Conservation (phyloP, 257 asterid species). For the Coffea eugenioides region DNA sequence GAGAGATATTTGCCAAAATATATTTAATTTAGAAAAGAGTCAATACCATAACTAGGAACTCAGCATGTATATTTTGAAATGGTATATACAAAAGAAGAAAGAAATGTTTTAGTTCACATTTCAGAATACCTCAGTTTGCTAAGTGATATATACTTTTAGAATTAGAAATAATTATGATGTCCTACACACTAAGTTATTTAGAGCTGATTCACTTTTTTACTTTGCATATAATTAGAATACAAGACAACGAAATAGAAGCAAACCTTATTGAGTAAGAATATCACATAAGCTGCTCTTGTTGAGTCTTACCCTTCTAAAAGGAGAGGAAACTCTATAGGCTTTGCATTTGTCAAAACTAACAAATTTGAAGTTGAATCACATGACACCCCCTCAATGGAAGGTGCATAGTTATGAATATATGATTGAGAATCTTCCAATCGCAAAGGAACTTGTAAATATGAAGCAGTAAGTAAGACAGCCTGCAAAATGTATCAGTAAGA, state of each 20-base stretch:
- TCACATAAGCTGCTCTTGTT: constrained; percentile 97
- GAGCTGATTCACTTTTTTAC: background rate
- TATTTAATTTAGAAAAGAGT: background rate
- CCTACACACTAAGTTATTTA: background rate
- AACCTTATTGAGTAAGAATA: constrained; percentile 96
- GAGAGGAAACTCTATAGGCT: constrained; percentile 82
- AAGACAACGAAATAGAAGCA: constrained; percentile 16
- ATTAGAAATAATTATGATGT: background rate
- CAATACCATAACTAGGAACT: background rate
- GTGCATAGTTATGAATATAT: constrained; percentile 78
- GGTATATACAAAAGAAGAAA: background rate
- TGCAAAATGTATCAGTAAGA: constrained; percentile 38
- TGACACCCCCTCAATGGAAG: constrained; percentile 67
- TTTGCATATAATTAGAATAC: constrained; percentile 1
- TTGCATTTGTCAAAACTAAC: constrained; percentile 39
- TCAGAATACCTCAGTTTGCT: background rate
- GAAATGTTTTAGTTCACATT: background rate
- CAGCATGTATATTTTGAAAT: background rate
- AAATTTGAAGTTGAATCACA: constrained; percentile 46
- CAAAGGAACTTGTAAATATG: constrained; percentile 81
- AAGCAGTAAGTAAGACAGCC: constrained; percentile 78
- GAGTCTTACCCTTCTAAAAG: constrained; percentile 93
- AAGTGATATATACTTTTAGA: background rate
- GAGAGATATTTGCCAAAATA: background rate
- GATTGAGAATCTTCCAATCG: constrained; percentile 97